These are phyloP conservation scores for Exsudoporus frostii DNA, from an alignment of 768 basidiomycete genomes.

Conservation along the genomic window DNA sequence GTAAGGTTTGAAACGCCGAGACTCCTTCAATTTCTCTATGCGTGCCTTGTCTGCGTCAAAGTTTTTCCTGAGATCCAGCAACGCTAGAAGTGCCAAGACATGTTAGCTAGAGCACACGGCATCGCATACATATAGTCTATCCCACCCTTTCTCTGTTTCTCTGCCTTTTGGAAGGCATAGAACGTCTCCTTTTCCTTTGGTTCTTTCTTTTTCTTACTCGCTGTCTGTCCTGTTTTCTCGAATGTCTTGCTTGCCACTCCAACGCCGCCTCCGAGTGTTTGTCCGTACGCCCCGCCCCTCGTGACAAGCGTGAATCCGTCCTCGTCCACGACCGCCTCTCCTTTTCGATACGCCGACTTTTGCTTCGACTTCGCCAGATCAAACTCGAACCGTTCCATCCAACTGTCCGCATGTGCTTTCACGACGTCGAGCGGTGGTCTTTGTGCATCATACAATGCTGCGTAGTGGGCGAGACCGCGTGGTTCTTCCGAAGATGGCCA, in stretches of 20 bases:
- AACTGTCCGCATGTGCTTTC: constrained; percentile 75
- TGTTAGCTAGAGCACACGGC: background rate
- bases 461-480: constrained; percentile 71
- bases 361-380: constrained; percentile 50
- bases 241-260: constrained; percentile 61
- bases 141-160: constrained; percentile 82
- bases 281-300: constrained; percentile 87
- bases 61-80: constrained; percentile 62
- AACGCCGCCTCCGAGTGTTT: constrained; percentile 81
- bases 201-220: constrained; percentile 49
- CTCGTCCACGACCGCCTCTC: constrained; percentile 88
- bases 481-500: constrained; percentile 68
- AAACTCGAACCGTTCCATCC: constrained; percentile 75
- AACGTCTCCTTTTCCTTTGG: constrained; percentile 72
- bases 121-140: background rate
- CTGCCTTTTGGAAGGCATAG: constrained; percentile 88
- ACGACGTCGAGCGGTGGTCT: constrained; percentile 75
- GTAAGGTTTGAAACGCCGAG: constrained; percentile 85
- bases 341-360: constrained; percentile 68
- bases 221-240: constrained; percentile 34
- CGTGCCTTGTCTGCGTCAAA: constrained; percentile 86
- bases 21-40: constrained; percentile 50
- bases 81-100: constrained; percentile 34
- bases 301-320: constrained; percentile 95
- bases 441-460: constrained; percentile 55